A percentile compares a stretch with the other conserved stretches of the same genome.
Evolutionary conservation across 352 stramenopile species (phyloP).

Genomic region (Globisporangium middletonii): DNA sequence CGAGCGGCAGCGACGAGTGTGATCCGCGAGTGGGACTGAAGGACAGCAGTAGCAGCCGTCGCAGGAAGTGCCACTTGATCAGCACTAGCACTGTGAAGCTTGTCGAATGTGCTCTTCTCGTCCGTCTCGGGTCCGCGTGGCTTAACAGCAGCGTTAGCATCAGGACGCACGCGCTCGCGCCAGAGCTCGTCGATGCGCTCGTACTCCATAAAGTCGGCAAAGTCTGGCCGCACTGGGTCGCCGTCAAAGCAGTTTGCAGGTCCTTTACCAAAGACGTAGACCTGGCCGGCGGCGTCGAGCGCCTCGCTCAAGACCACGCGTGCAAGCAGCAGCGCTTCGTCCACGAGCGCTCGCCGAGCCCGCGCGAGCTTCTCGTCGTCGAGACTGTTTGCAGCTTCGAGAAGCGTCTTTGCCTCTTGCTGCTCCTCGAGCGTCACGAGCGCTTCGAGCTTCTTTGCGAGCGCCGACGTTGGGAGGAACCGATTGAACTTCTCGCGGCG

Average conservation of each 20-base stretch:
- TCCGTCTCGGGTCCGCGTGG: background rate
- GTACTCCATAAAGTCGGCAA: slow-evolving; percentile 76
- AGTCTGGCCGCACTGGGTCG: slow-evolving; percentile 44
- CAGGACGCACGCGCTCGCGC: slow-evolving; percentile 43
- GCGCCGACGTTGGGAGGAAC: slow-evolving; percentile 36
- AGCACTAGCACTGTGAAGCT: no score
- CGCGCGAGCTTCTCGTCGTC: slow-evolving; percentile 39
- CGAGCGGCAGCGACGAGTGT: slow-evolving; percentile 29
- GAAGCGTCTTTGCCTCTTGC: slow-evolving; percentile 45
- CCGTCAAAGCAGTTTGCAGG: slow-evolving; percentile 58
- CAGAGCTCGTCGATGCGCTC: slow-evolving; percentile 45
- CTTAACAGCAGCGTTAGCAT: background rate
- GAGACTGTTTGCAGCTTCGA: slow-evolving; percentile 46
- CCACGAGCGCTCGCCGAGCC: slow-evolving; percentile 39
- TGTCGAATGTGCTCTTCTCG: background rate
- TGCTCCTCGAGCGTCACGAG: slow-evolving; percentile 67
- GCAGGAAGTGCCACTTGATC: background rate
- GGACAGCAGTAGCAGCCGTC: no score
- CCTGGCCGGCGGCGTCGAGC: slow-evolving; percentile 66
- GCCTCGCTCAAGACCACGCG: slow-evolving; percentile 42
- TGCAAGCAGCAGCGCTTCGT: slow-evolving; percentile 39
- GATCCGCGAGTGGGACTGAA: slow-evolving; percentile 23
- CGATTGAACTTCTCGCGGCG: slow-evolving; percentile 64
- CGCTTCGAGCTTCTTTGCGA: slow-evolving; percentile 60
- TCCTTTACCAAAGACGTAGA: slow-evolving; percentile 76